Conservation (phyloP, 2,329 filamentous ascomycete species). For the Cladosporium sp. region DNA sequence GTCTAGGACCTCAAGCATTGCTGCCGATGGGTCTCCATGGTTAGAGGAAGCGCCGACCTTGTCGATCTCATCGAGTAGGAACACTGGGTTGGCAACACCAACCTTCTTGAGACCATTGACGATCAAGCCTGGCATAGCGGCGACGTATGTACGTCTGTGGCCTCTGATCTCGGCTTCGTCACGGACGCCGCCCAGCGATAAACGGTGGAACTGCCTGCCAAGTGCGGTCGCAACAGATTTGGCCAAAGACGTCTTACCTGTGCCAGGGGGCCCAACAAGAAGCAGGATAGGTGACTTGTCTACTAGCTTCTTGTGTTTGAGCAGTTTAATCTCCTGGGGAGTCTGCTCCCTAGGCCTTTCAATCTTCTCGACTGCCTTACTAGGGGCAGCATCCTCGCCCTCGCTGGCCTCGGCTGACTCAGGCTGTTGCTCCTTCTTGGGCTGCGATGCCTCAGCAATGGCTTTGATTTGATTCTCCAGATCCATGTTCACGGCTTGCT, state of each 20-base stretch:
- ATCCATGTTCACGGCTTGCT: slow-evolving; percentile 81
- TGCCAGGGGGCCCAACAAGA: slow-evolving; percentile 85
- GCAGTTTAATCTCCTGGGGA: slow-evolving; percentile 61
- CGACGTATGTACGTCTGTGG: slow-evolving; percentile 91
- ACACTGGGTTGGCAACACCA: slow-evolving; percentile 89
- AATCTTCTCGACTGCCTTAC: slow-evolving; percentile 25
- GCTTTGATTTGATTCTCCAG: slow-evolving; percentile 69
- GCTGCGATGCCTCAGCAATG: slow-evolving; percentile 39
- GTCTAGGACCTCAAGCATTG: slow-evolving; percentile 96
- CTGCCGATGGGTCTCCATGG: slow-evolving; percentile 91
- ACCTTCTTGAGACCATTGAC: slow-evolving; percentile 93
- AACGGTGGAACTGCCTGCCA: slow-evolving; percentile 91
- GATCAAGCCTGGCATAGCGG: slow-evolving; percentile 95
- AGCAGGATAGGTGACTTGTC: slow-evolving; percentile 96
- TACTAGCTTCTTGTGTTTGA: slow-evolving; percentile 76
- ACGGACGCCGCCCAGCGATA: slow-evolving; percentile 89
- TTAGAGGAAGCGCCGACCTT: slow-evolving; percentile 88
- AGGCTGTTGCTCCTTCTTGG: slow-evolving; percentile 30
- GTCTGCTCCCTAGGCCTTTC: slow-evolving; percentile 34
- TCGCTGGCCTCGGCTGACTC: slow-evolving; percentile 40
- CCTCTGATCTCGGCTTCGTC: slow-evolving; percentile 97
- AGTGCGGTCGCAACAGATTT: slow-evolving; percentile 88
- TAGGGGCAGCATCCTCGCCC: slow-evolving; percentile 50
- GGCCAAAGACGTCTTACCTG: slow-evolving; percentile 91
- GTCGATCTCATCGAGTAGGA: slow-evolving; percentile 95